Evolutionary conservation across 352 stramenopile species (phyloP), one percentile per base, ranked within the genome.

Genomic region (Vaucheria bursata): DNA sequence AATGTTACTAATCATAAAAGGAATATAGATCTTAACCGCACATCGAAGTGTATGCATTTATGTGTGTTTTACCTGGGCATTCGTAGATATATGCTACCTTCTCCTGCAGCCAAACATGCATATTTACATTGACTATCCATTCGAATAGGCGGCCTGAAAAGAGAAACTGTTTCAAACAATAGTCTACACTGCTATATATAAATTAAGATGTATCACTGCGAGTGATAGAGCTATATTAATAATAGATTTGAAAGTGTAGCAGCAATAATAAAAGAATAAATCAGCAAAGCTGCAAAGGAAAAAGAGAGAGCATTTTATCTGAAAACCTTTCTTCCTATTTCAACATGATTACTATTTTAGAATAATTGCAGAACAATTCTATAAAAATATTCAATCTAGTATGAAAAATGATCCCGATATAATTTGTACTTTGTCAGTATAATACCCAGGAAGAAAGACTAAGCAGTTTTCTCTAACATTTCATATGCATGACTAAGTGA

Each of bases 81-180:
- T 1, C 75, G 67, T n/a, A 80, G 75, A 38, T 80, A 80, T 12
- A 80, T 80, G 7, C 75, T 68, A 34, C 75, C 75, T 70, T 80
- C 35, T 67, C 75, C 75, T 52, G 66, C 31, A 1, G 75, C 67
- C 34, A 80, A 70, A 1, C 72, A 68, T 12, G 67, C 75, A 39
- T 80, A 80, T 70, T 80, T 80, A 70, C 66, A 77, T 36, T 80
- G 75, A 29, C 75, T 64, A 31, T 80, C 75, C 32, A 80, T 68
- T 52, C 75, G 12, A 34, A 80, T 75, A 7, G 75, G 67, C 25
- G 75, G 66, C 6, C 67, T 59, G 45, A 18, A 25, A 25, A 12
- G 45, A 12, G 12, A 59, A 59, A 59, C n/a, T n/a, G n/a, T n/a
- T n/a, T n/a, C n/a, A n/a, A 25, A 59, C 12, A 59, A 59, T 59